phyloP scores from a whole-genome alignment of 2,329 filamentous ascomycete species.

The Fragosphaeria purpurea region DNA sequence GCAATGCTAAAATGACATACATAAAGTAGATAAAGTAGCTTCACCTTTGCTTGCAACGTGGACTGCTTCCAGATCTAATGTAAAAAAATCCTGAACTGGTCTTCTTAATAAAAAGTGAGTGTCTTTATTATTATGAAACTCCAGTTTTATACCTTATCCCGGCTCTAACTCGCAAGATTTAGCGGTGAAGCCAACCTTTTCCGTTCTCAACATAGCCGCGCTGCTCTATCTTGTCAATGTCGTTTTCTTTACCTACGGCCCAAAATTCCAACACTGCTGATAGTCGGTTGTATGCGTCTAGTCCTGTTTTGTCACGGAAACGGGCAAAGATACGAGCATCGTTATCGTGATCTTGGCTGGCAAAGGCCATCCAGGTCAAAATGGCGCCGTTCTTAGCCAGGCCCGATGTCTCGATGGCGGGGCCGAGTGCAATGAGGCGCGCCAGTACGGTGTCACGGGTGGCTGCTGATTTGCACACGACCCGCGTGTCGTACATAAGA shows the following conservation, averaged over 20 bases:
- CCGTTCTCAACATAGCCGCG: constrained; percentile 22
- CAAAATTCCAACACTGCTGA: constrained; percentile 19
- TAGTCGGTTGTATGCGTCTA: constrained; percentile 18
- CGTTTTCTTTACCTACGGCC: constrained; percentile 16
- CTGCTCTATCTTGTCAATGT: constrained; percentile 20
- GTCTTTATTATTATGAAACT: too few relatives aligned
- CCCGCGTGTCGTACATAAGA: constrained; percentile 22
- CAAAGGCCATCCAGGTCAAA: constrained; percentile 20
- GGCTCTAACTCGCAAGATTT: background rate
- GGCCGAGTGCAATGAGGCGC: constrained; percentile 9
- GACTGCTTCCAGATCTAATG: too few relatives aligned
- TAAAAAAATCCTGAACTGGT: too few relatives aligned
- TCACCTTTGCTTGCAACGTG: too few relatives aligned
- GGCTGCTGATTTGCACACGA: constrained; percentile 12
- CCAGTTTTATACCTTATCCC: too few relatives aligned
- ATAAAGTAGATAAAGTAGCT: too few relatives aligned
- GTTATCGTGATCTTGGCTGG: constrained; percentile 20
- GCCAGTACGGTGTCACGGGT: constrained; percentile 9
- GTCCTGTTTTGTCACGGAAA: constrained; percentile 17
- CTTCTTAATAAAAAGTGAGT: too few relatives aligned
- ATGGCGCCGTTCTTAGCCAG: constrained; percentile 9
- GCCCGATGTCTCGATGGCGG: constrained; percentile 6
- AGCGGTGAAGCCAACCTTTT: constrained; percentile 23
- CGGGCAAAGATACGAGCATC: constrained; percentile 19
- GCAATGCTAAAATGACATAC: too few relatives aligned